Conservation (phyloP, 768 basidiomycete species). For the Paxillus involutus region DNA sequence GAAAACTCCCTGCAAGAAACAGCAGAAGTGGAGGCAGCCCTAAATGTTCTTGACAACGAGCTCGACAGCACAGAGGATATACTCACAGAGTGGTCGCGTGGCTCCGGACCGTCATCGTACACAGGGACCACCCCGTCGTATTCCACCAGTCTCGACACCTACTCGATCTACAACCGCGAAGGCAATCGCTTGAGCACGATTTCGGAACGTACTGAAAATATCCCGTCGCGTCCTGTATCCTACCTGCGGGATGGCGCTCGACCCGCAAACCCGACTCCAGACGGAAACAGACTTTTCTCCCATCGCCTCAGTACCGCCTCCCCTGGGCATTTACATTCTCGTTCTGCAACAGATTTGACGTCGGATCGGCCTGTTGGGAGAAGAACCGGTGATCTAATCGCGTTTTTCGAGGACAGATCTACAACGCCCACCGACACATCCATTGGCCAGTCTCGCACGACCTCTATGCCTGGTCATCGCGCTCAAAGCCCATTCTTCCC, state of each 20-base stretch:
- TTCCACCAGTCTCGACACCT: constrained; percentile 39
- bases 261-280: constrained; percentile 42
- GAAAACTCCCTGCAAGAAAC: constrained; percentile 46
- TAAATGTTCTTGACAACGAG: constrained; percentile 67
- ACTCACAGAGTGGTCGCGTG: constrained; percentile 64
- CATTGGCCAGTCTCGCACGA: constrained; percentile 49
- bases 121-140: constrained; percentile 33
- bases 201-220: constrained; percentile 74
- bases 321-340: constrained; percentile 44
- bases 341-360: constrained; percentile 59
- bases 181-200: constrained; percentile 68
- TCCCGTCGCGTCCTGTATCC: constrained; percentile 55
- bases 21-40: constrained; percentile 64
- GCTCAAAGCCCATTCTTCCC: constrained; percentile 31
- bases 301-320: constrained; percentile 39
- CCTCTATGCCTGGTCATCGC: constrained; percentile 48
- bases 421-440: constrained; percentile 36
- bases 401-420: constrained; percentile 65
- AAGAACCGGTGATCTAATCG: constrained; percentile 69
- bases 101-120: constrained; percentile 31
- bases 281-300: constrained; percentile 47
- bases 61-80: constrained; percentile 64
- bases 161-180: constrained; percentile 37
- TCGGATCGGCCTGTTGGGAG: constrained; percentile 46
- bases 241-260: constrained; percentile 34